Evolutionary conservation across 139 green algal species (phyloP), one percentile per base, ranked within the genome.

Genomic region (Chlorella ohadii): DNA sequence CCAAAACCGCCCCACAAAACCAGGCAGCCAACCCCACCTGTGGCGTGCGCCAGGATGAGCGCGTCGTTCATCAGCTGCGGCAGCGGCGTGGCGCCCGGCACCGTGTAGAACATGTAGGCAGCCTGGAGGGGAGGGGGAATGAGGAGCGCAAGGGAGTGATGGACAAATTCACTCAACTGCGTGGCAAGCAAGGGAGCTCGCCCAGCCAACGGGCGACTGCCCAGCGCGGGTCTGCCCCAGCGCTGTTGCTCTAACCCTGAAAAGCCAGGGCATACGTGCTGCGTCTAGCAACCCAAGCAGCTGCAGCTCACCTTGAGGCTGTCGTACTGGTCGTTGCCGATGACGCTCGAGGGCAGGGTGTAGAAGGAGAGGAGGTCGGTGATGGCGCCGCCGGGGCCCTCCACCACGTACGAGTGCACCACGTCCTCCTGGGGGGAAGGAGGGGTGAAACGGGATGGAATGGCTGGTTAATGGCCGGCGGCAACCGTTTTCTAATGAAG

Each of bases 51-150:
- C 66, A 97, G 75, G 20, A 97, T 95, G 36, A 99, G 91, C 28
- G 93, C 94, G 82, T 99, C 96, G 6, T 91, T 89, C 91, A 99
- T 90, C 5, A 96, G 85, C 78, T 94, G 76, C 57, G 74, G 66
- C 83, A 92, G 72, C 5, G 86, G 86, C 28, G 86, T 90, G 25
- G 68, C 77, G 19, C 56, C 81, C 9, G 89, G 70, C 65, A 94
- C 92, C 80, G 96, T 98, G 91, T 99, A 99, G 89, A 96, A 99
- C 88, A 95, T 96, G 91, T 98, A 99, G 16, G 97, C 97, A 1
- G 97, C 97, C 23, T 79, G 44, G 31, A 31, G 27, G 81, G 76
- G 15, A 55, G 44, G 7, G 44, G 44, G 44, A 11, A 16, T 6
- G 44, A 6, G n/a, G n/a, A n/a, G n/a, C n/a, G n/a, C n/a, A n/a